phyloP scores from a whole-genome alignment of 2,329 filamentous ascomycete genomes.

The Calonectria ilicicola region DNA sequence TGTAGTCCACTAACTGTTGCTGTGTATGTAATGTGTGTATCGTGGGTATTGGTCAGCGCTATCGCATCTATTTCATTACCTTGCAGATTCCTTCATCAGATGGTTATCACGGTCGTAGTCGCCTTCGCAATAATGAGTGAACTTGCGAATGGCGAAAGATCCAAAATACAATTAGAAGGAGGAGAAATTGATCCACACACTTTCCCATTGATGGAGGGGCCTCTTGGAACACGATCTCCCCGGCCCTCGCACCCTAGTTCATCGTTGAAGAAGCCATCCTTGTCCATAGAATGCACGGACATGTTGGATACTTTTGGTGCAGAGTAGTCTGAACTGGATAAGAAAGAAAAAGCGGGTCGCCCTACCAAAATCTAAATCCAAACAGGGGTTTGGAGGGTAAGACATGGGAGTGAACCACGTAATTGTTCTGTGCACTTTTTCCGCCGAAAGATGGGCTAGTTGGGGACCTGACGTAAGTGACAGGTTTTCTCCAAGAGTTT shows the following conservation, averaged over 20 bases:
- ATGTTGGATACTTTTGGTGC: background rate
- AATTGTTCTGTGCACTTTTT: background rate
- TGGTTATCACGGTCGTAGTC: background rate
- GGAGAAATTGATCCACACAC: background rate
- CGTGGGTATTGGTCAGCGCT: background rate
- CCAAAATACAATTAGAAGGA: background rate
- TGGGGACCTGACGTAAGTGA: background rate
- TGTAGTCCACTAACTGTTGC: background rate
- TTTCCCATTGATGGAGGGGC: background rate
- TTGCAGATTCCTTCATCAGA: background rate
- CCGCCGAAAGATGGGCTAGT: background rate
- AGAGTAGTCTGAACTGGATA: background rate
- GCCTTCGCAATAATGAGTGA: slow-evolving; percentile 1
- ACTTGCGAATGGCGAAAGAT: background rate
- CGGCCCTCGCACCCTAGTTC: background rate
- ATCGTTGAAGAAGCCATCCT: background rate
- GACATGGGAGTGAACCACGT: background rate
- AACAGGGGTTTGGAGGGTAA: background rate
- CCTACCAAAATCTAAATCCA: background rate
- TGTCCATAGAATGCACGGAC: background rate
- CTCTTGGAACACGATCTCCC: background rate
- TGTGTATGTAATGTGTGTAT: background rate
- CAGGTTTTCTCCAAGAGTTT: background rate
- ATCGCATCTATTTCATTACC: background rate
- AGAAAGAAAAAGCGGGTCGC: background rate